Evolutionary conservation across 192 early-diverging fungal species (phyloP).

Genomic region (Backusella luteola): DNA sequence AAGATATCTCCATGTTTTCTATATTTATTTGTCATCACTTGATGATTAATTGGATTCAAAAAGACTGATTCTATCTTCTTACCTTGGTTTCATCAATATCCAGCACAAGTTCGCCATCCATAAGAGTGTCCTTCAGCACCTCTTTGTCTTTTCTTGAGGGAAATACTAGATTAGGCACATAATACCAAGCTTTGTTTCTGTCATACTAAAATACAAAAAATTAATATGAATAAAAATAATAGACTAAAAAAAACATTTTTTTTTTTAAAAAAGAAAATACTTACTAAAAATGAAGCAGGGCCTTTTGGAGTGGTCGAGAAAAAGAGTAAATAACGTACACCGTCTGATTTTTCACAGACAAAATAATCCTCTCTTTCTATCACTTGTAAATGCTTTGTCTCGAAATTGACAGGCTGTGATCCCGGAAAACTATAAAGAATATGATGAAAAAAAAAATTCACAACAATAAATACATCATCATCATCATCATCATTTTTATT

Average conservation of each 20-base stretch:
- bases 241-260: neutral
- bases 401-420: constrained; percentile 57
- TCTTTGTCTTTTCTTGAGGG: constrained; percentile 44
- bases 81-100: constrained; percentile 57
- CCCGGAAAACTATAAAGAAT: constrained; percentile 55
- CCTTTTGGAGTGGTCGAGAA: constrained; percentile 51
- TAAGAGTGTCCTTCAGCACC: constrained; percentile 62
- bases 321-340: constrained; percentile 49
- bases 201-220: constrained; percentile 54
- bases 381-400: constrained; percentile 42
- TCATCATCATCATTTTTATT: neutral
- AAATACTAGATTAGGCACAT: constrained; percentile 56
- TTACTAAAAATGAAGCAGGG: constrained; percentile 56
- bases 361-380: constrained; percentile 60
- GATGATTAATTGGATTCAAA: neutral
- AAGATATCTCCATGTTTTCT: constrained; percentile 51
- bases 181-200: constrained; percentile 67
- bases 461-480: neutral
- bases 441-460: neutral
- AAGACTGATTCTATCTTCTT: neutral
- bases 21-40: neutral
- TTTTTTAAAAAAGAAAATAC: neutral
- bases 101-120: constrained; percentile 76
- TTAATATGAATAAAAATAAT: neutral
- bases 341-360: constrained; percentile 56